phyloP scores from a whole-genome alignment of 768 basidiomycete species.

The Daedalea quercina region DNA sequence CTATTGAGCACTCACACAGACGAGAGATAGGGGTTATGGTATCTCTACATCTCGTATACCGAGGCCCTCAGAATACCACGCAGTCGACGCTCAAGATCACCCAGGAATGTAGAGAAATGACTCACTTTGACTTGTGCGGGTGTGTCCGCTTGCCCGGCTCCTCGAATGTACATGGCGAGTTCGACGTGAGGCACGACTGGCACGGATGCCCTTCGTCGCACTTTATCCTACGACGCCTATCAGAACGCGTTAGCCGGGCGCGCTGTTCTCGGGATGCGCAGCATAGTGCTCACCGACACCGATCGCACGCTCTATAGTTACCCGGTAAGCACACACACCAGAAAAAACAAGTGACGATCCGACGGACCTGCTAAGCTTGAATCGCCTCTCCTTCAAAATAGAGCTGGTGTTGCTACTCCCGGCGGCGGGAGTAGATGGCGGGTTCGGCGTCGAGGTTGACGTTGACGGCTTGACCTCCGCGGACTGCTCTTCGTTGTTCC shows the following conservation, averaged over 20 bases:
- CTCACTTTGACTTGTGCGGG: conserved; percentile 85
- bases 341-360: too few relatives aligned
- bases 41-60: too few relatives aligned
- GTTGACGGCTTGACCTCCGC: conserved; percentile 1
- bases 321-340: background rate
- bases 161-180: conserved; percentile 79
- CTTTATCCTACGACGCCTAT: conserved; percentile 75
- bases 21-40: background rate
- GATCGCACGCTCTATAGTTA: conserved; percentile 71
- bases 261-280: background rate
- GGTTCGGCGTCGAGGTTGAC: background rate
- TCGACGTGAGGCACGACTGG: conserved; percentile 80
- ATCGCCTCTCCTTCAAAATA: conserved; percentile 69
- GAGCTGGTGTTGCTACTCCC: conserved; percentile 10
- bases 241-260: conserved; percentile 8
- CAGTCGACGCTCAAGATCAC: background rate
- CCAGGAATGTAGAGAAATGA: conserved; percentile 8
- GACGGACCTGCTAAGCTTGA: conserved; percentile 79
- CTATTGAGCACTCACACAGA: background rate
- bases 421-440: background rate
- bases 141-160: conserved; percentile 82
- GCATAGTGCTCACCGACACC: conserved; percentile 63
- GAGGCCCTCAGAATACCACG: too few relatives aligned
- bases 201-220: conserved; percentile 89
- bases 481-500: background rate